Evolutionary conservation across 345 rosid genomes (phyloP), one percentile per base, ranked within the genome.

Genomic region (Salix brachista): DNA sequence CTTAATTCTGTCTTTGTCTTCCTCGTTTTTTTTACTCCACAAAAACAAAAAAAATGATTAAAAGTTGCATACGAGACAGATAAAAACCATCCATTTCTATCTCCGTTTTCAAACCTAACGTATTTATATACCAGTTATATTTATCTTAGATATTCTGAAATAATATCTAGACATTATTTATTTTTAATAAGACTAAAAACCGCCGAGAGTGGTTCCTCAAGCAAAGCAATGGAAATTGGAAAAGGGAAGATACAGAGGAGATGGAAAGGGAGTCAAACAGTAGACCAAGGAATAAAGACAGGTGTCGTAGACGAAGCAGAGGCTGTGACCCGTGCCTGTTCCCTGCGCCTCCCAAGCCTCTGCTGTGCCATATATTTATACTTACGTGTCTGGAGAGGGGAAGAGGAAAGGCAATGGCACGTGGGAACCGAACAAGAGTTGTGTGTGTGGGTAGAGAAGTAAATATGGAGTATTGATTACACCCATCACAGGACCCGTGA

Each of bases 401-500:
- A 42, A 21, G 58, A 25, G 34, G 19, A 1, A 7, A 48, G 48
- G 19, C 48, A 46, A 10, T 11, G 10, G 61, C 8, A 69, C 76
- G 68, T 3, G 6, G 44, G 44, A 9, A 12, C 44, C 44, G 11
- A 9, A 41, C 12, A 9, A 2, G 11, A 41, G 44, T 42, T 42
- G 46, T 11, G 36, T 14, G 69, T 58, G 37, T 68, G 61, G 78
- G 80, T 72, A 56, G 66, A 39, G 78, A 81, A 73, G 69, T 77
- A 58, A 73, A 77, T 44, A 28, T 0, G 32, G 74, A 17, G 73
- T 25, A 82, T 78, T 82, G 42, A 82, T 74, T 58, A 14, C 77
- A 64, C 44, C 13, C 84, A 74, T 70, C 79, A 82, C 66, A 65
- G 54, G 77, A 70, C 81, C 79, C 84, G 84, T 82, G 84, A 82